Evolutionary conservation across 345 rosid genomes (phyloP).

Genomic region (Leavenworthia alabamica): DNA sequence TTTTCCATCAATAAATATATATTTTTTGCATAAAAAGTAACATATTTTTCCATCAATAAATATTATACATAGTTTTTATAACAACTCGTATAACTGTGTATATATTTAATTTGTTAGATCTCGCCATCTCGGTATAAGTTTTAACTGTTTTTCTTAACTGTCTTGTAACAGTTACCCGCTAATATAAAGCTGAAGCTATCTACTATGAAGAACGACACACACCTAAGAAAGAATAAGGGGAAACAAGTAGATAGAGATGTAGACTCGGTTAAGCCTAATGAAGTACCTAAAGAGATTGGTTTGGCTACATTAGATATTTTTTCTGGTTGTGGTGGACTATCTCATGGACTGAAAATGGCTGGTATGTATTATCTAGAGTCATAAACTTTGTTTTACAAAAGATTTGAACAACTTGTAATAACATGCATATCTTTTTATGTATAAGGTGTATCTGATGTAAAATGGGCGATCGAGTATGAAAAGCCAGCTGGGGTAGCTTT

Average conservation of each 20-base stretch:
- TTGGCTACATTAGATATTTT: conserved; percentile 72
- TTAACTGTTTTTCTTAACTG: conserved; percentile 14
- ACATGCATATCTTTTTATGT: too few relatives aligned
- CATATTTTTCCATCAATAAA: too few relatives aligned
- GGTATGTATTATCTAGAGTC: conserved; percentile 33
- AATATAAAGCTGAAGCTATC: conserved; percentile 47
- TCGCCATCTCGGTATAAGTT: too few relatives aligned
- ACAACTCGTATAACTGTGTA: neutral
- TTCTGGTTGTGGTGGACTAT: conserved; percentile 86
- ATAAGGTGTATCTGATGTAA: too few relatives aligned
- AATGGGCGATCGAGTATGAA: too few relatives aligned
- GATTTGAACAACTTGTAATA: too few relatives aligned
- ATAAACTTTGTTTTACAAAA: neutral
- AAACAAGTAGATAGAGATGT: conserved; percentile 54
- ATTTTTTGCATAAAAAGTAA: too few relatives aligned
- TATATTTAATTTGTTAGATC: neutral
- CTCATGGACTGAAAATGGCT: conserved; percentile 58
- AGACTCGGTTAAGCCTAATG: conserved; percentile 34
- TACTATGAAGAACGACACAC: conserved; percentile 37
- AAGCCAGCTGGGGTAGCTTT: too few relatives aligned
- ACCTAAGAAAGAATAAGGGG: conserved; percentile 66
- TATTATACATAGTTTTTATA: neutral
- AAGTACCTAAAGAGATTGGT: conserved; percentile 26
- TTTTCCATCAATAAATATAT: too few relatives aligned
- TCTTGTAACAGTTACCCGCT: conserved; percentile 49